Evolutionary conservation across 192 early-diverging fungal species (phyloP), one percentile per base, ranked within the genome.

Genomic region (Entophlyctis helioformis): DNA sequence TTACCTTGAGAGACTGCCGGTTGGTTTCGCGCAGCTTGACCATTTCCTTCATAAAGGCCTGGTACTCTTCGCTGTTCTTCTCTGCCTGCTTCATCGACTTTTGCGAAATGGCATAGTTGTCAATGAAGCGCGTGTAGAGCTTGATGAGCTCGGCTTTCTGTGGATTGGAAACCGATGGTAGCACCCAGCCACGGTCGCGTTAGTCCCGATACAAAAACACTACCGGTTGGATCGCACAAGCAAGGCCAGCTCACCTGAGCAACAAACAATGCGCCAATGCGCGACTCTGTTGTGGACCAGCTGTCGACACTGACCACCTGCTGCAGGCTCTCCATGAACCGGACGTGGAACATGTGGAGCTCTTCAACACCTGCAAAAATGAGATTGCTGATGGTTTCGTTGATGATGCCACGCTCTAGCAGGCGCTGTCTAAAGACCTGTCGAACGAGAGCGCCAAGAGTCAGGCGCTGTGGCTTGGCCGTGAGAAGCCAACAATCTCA

Each of bases 361-460:
- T 73, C 60, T 24, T 56, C 64, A 39, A 57, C 62, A 6, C 69
- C 69, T 15, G 40, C 59, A 52, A 72, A 72, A 23, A 72, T 64
- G n/a, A 53, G 29, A 27, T 66, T 67, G 10, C 45, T 44, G 10
- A 60, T 39, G 29, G 49, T 55, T 31, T 53, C 43, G 15, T 46
- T 39, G 1, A 73, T 16, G 20, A 69, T 57, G n/a, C 48, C 49
- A 35, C 42, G 19, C 8, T 59, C 56, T 4, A 50, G 13, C 15
- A 73, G 51, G 21, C 55, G 26, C 43, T 51, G 24, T 35, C 54
- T 42, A 44, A 59, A 71, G n/a, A 62, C 27, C 65, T 71, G 16
- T 29, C 43, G n/a, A n/a, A 56, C 15, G 23, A 28, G 1, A 24
- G 13, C 10, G 36, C 25, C 11, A 18, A 3, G 9, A 24, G 28